These are phyloP conservation scores for Colletotrichum sp. DNA, from an alignment of 2,329 filamentous ascomycete species.

Conservation along the genomic window DNA sequence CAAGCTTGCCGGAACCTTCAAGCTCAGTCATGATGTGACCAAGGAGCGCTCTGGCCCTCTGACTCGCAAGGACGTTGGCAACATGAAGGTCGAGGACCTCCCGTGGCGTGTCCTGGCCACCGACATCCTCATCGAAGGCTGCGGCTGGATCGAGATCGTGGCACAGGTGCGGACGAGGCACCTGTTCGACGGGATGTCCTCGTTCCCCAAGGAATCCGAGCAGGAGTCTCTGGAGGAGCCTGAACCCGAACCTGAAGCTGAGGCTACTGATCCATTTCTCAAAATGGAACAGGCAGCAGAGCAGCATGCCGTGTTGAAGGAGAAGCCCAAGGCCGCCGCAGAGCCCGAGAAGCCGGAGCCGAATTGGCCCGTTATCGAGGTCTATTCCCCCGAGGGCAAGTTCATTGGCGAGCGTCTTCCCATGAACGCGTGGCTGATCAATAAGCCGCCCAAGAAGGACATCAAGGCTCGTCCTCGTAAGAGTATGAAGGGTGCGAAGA, in stretches of 20 bases:
- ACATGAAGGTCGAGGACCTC: slow-evolving; percentile 68
- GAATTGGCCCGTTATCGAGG: slow-evolving; percentile 75
- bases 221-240: neutral
- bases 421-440: slow-evolving; percentile 74
- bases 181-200: slow-evolving; percentile 36
- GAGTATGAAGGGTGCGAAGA: slow-evolving; percentile 72
- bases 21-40: slow-evolving; percentile 83
- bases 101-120: slow-evolving; percentile 81
- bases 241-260: slow-evolving; percentile 13
- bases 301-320: slow-evolving; percentile 20
- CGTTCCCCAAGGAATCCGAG: slow-evolving; percentile 12
- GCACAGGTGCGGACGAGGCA: slow-evolving; percentile 75
- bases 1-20: slow-evolving; percentile 74
- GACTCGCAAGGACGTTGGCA: slow-evolving; percentile 66
- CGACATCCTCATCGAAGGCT: slow-evolving; percentile 89
- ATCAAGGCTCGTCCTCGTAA: slow-evolving; percentile 64
- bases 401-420: slow-evolving; percentile 72
- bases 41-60: slow-evolving; percentile 76
- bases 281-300: slow-evolving; percentile 19
- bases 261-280: slow-evolving; percentile 17
- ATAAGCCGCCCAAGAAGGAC: slow-evolving; percentile 57
- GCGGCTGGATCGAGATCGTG: slow-evolving; percentile 90
- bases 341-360: slow-evolving; percentile 17
- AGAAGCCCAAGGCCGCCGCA: slow-evolving; percentile 15
- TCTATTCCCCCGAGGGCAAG: slow-evolving; percentile 85